phyloP scores from a whole-genome alignment of 2,329 filamentous ascomycete species.

The Aspergillaceae sp. region DNA sequence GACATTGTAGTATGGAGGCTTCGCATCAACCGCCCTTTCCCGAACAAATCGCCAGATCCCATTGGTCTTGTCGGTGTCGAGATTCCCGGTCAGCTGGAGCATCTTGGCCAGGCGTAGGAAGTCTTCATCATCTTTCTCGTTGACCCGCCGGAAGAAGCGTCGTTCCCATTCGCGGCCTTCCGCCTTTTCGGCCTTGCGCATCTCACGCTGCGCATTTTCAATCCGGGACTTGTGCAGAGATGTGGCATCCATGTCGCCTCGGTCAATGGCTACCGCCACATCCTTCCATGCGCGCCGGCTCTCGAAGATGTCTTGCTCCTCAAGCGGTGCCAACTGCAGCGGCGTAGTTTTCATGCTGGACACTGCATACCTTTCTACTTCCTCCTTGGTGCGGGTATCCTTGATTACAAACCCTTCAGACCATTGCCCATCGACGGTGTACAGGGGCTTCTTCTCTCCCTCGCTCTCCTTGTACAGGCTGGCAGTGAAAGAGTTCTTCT shows the following conservation, averaged over 20 bases:
- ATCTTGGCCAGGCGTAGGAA: slow-evolving; percentile 37
- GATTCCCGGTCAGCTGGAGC: slow-evolving; percentile 28
- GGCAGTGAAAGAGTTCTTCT: slow-evolving; percentile 85
- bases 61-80: slow-evolving; percentile 58
- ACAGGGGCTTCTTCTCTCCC: slow-evolving; percentile 60
- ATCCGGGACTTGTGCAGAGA: slow-evolving; percentile 76
- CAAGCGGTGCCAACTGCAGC: slow-evolving; percentile 61
- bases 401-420: slow-evolving; percentile 72
- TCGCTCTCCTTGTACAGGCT: slow-evolving; percentile 59
- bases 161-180: slow-evolving; percentile 72
- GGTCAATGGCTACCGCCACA: slow-evolving; percentile 70
- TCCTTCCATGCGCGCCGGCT: slow-evolving; percentile 80
- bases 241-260: slow-evolving; percentile 75
- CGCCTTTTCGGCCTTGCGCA: slow-evolving; percentile 64
- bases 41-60: slow-evolving; percentile 63
- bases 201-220: slow-evolving; percentile 75
- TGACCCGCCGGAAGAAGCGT: slow-evolving; percentile 60
- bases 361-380: slow-evolving; percentile 55
- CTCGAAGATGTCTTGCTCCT: slow-evolving; percentile 78
- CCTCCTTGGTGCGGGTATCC: slow-evolving; percentile 48
- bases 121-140: slow-evolving; percentile 28
- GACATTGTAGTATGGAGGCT: slow-evolving; percentile 35
- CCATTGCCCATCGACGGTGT: slow-evolving; percentile 86
- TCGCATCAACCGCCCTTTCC: slow-evolving; percentile 39
- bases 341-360: slow-evolving; percentile 52